Evolutionary conservation across 2,329 filamentous ascomycete genomes (phyloP).

Genomic region (Sclerotiophoma versabilis): DNA sequence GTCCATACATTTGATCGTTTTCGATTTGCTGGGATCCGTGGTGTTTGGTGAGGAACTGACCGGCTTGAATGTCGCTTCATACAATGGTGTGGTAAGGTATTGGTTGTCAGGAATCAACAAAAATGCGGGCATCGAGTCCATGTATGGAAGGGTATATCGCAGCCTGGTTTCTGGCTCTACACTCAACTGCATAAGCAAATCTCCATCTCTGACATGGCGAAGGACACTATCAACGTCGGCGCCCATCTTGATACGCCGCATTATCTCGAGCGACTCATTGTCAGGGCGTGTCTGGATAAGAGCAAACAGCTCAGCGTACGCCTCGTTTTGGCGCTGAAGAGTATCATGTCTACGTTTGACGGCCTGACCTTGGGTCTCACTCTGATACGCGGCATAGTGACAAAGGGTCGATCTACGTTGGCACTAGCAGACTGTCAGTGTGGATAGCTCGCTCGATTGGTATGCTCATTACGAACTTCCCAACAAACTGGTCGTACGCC

Average conservation of each 20-base stretch:
- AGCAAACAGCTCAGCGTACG: conserved; percentile 21
- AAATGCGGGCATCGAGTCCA: conserved; percentile 14
- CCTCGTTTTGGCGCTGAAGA: conserved; percentile 18
- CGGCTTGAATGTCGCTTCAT: conserved; percentile 16
- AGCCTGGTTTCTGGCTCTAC: conserved; percentile 17
- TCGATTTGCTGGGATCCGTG: background rate
- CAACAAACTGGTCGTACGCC: conserved; percentile 4
- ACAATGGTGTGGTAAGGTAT: conserved; percentile 18
- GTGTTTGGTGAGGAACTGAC: background rate
- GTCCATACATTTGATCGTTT: conserved; percentile 4
- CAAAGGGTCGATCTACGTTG: conserved; percentile 6
- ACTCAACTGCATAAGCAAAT: conserved; percentile 21
- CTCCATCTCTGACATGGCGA: conserved; percentile 22
- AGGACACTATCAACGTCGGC: conserved; percentile 18
- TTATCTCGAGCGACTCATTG: conserved; percentile 17
- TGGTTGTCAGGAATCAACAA: conserved; percentile 15
- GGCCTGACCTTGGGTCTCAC: conserved; percentile 19
- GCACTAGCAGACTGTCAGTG: conserved; percentile 8
- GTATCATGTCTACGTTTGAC: conserved; percentile 22
- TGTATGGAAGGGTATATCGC: conserved; percentile 17
- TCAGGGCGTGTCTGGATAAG: conserved; percentile 20
- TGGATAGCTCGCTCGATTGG: background rate
- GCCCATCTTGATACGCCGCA: conserved; percentile 23
- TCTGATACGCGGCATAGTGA: conserved; percentile 4
- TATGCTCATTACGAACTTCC: conserved; percentile 7